Evolutionary conservation across 441 rosid genomes (phyloP).

Genomic region (Sinapis alba): DNA sequence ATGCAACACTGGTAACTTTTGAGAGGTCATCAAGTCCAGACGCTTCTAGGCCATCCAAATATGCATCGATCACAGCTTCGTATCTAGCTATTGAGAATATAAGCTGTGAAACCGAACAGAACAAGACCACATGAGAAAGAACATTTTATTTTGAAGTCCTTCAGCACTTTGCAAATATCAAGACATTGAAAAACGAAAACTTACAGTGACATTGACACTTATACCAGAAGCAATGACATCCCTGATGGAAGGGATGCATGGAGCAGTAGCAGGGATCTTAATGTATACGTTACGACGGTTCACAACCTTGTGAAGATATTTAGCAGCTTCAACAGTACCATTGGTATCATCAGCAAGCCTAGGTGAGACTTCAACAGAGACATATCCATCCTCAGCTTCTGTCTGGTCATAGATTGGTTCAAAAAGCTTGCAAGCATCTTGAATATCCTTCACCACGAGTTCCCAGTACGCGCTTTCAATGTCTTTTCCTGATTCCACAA

Average conservation of each 20-base stretch:
- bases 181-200: no score
- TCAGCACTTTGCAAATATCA: no score
- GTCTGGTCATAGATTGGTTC: no score
- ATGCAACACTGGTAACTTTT: constrained; percentile 93
- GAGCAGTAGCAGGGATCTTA: constrained; percentile 94
- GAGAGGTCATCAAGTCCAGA: constrained; percentile 92
- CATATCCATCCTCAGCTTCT: no score
- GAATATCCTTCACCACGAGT: no score
- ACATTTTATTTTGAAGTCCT: no score
- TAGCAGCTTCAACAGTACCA: constrained; percentile 90
- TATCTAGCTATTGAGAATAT: constrained; percentile 91
- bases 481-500: no score
- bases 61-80: constrained; percentile 97
- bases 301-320: constrained; percentile 87
- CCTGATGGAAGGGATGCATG: constrained; percentile 90
- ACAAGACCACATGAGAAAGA: not conserved
- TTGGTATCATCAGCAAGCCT: constrained; percentile 88
- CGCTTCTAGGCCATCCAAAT: constrained; percentile 97
- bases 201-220: constrained; percentile 96
- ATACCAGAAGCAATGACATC: constrained; percentile 88
- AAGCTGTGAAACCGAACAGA: constrained; percentile 65
- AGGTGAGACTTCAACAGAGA: no score
- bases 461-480: no score
- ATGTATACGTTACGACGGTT: constrained; percentile 89
- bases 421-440: no score